Conservation (phyloP, 2,329 filamentous ascomycete species). For the Cordyceps cateniannulata region DNA sequence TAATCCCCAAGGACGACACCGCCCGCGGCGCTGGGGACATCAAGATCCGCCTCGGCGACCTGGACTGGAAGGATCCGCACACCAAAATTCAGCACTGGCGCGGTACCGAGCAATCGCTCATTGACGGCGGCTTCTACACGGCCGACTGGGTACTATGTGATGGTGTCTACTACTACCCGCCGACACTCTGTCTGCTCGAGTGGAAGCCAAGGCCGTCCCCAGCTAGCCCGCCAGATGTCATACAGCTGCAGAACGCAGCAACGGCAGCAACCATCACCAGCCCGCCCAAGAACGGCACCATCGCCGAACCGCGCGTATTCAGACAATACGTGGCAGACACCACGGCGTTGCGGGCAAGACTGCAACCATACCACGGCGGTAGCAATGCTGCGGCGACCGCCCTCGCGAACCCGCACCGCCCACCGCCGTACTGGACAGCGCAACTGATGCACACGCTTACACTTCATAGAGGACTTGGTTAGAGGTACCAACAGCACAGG, state of each 20-base stretch:
- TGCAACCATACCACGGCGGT: background rate
- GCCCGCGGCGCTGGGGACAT: slow-evolving; percentile 27
- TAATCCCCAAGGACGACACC: slow-evolving; percentile 35
- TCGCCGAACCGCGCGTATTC: background rate
- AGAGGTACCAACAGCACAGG: slow-evolving; percentile 5
- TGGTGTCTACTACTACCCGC: slow-evolving; percentile 27
- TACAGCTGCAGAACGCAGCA: slow-evolving; percentile 16
- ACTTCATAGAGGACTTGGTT: background rate
- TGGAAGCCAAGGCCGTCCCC: slow-evolving; percentile 16
- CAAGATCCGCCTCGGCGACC: slow-evolving; percentile 61
- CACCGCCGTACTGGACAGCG: background rate
- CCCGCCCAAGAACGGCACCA: background rate
- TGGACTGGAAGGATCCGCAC: slow-evolving; percentile 66
- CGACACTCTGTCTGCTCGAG: slow-evolving; percentile 30
- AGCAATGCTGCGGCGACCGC: background rate
- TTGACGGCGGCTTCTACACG: slow-evolving; percentile 65
- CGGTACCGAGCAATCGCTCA: slow-evolving; percentile 53
- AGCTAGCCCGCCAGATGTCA: slow-evolving; percentile 16
- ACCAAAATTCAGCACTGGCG: slow-evolving; percentile 66
- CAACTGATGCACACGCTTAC: background rate
- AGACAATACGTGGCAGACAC: background rate
- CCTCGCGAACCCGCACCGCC: background rate
- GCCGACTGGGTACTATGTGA: slow-evolving; percentile 31
- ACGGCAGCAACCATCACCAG: background rate
- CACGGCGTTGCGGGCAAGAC: background rate